Evolutionary conservation across 306 rosid species (phyloP), one percentile per base, ranked within the genome.

Genomic region (Arachis hypogaea): DNA sequence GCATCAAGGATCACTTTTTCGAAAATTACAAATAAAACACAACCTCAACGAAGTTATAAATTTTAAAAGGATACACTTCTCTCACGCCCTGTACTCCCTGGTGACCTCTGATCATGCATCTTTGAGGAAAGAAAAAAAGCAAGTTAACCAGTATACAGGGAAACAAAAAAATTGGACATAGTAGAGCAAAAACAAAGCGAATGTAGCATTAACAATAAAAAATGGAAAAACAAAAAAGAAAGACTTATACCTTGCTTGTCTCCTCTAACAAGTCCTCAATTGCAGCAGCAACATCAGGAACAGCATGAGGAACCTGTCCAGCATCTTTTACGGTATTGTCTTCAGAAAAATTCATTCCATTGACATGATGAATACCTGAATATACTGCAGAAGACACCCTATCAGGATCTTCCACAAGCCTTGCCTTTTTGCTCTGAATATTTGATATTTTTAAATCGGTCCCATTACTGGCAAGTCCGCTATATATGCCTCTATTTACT

Each of bases 251-350:
- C 98, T 91, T 89, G 58, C 89, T 93, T 52, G 98, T 94, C 84
- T 94, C 90, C 91, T 89, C 97, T 82, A 94, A 74, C 80, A 94
- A 86, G 88, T 89, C 96, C 80, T 94, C 97, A 82, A 94, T 89
- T 47, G 97, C 99, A 50, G 97, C 83, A 77, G 99, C 97, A 14
- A 94, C 97, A 88, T 94, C 97, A 55, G 99, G 99, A 83, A 83
- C 95, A 65, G 78, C 81, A 59, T 55, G 79, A 57, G 85, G 71
- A 59, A 77, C 83, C 69, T 81, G 83, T 64, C 64, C 56, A 5
- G 50, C 71, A 71, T 82, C 78, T 66, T 88, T 78, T 12, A 71
- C 54, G 72, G 29, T 45, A 54, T 81, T 83, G 59, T 83, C 86
- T 86, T 74, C 69, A 45, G 81, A 18, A 62, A 83, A 78, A 40